Evolutionary conservation across 129 eudicot species (phyloP), one percentile per base, ranked within the genome.

Genomic region (Oenanthe sinensis): DNA sequence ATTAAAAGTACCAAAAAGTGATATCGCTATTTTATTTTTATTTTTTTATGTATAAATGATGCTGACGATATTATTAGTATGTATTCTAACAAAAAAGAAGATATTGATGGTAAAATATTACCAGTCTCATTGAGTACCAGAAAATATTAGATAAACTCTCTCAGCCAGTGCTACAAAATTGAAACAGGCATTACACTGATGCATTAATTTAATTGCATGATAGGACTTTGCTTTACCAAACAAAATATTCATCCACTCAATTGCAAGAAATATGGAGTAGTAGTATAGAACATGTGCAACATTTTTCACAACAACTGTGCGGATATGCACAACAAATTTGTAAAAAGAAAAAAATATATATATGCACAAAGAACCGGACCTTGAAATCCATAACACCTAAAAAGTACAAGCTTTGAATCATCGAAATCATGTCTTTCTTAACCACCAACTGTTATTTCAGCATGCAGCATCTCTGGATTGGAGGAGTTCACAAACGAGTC

Each of bases 401-500:
- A 43, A 75, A 37, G 81, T 83, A 78, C 89, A 78, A 19, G 75
- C 72, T 76, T 79, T 47, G 30, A 45, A 63, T 50, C 4, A 74
- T 58, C 19, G 11, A 73, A 67, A 47, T 12, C 73, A 19, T 43
- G 42, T 70, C 42, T 17, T 70, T 26, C 71, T 77, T 60, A 87
- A 81, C 91, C 75, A 75, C 86, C 95, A 85, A 87, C 89, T 39
- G 73, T 78, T 45, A 79, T 81, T 44, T 87, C 88, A 28, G 82
- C 85, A 63, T 83, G 84, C 40, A 55, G 15, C 24, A 40, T 72
- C 74, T 82, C 90, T 75, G 76, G 83, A 55, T 69, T 47, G 74
- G 86, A 30, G 8, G 89, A 39, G 40, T 79, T 83, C 65, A 39
- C 9, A 20, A 13, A 58, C 28, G 54, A 46, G 16, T 39, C 90